These are phyloP conservation scores for Huntiella moniliformis DNA, from an alignment of 2,329 filamentous ascomycete genomes.

Conservation along the genomic window DNA sequence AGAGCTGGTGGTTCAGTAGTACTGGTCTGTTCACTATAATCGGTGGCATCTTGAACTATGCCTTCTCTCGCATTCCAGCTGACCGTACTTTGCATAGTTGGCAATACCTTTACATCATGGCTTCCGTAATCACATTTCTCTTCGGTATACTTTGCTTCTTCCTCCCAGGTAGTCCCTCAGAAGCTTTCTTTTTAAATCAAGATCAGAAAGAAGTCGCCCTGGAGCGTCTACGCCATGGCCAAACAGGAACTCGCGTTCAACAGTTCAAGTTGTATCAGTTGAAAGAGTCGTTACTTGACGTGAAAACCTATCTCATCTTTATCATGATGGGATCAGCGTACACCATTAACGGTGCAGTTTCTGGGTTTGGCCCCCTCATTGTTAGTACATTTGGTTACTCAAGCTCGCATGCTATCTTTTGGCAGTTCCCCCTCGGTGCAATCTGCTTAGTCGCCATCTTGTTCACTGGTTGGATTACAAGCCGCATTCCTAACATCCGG, in stretches of 20 bases:
- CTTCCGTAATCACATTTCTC: slow-evolving; percentile 41
- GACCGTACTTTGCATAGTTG: slow-evolving; percentile 24
- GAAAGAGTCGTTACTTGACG: slow-evolving; percentile 35
- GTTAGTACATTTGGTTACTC: slow-evolving; percentile 52
- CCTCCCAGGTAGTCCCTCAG: slow-evolving; percentile 45
- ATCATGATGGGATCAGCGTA: slow-evolving; percentile 52
- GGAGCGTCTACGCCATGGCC: slow-evolving; percentile 40
- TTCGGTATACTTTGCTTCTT: slow-evolving; percentile 47
- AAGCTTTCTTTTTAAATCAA: slow-evolving; percentile 47
- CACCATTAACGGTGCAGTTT: slow-evolving; percentile 52
- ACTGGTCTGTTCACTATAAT: slow-evolving; percentile 43
- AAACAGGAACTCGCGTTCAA: slow-evolving; percentile 43
- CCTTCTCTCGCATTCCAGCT: slow-evolving; percentile 38
- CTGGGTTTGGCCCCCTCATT: slow-evolving; percentile 52
- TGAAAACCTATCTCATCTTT: slow-evolving; percentile 44
- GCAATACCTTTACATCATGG: slow-evolving; percentile 55
- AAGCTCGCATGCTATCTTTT: slow-evolving; percentile 45
- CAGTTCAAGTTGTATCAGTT: slow-evolving; percentile 42
- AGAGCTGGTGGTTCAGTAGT: slow-evolving; percentile 48
- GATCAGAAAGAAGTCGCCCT: slow-evolving; percentile 46
- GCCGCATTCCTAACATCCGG: slow-evolving; percentile 41
- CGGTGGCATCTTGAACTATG: slow-evolving; percentile 46
- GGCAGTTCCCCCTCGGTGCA: slow-evolving; percentile 55
- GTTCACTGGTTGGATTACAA: slow-evolving; percentile 44
- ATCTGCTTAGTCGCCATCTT: slow-evolving; percentile 51